phyloP scores from a whole-genome alignment of 352 stramenopile species.

The Phytopythium mirpurense region DNA sequence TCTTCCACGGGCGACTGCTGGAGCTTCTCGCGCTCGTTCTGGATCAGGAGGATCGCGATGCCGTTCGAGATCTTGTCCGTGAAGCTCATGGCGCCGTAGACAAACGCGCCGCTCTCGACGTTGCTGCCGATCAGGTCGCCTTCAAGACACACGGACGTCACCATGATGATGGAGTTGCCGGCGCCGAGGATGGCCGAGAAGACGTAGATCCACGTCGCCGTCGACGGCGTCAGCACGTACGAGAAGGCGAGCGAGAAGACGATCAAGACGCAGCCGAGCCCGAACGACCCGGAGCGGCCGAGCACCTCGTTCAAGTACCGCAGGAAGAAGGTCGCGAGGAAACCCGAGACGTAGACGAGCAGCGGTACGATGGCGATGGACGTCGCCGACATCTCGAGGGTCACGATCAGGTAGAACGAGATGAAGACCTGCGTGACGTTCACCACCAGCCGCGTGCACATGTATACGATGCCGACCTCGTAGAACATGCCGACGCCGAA shows the following conservation, averaged over 20 bases:
- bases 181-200: conserved; percentile 71
- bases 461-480: conserved; percentile 82
- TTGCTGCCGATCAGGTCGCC: conserved; percentile 80
- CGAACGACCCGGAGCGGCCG: conserved; percentile 66
- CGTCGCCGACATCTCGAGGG: conserved; percentile 77
- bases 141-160: conserved; percentile 79
- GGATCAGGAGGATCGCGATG: conserved; percentile 73
- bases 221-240: conserved; percentile 56
- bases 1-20: conserved; percentile 49
- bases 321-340: conserved; percentile 73
- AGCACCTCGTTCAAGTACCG: conserved; percentile 70
- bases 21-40: conserved; percentile 75
- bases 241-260: conserved; percentile 41
- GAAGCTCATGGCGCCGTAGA: conserved; percentile 86
- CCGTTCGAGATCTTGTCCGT: conserved; percentile 87
- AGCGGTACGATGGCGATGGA: conserved; percentile 82
- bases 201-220: conserved; percentile 63
- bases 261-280: conserved; percentile 47
- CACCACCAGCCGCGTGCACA: conserved; percentile 82
- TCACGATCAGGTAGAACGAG: conserved; percentile 84
- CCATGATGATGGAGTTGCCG: conserved; percentile 87
- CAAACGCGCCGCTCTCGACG: conserved; percentile 78
- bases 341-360: conserved; percentile 79
- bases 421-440: conserved; percentile 88
- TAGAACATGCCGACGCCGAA: conserved; percentile 83